Evolutionary conservation across 1,284 basidiomycete species (phyloP).

Genomic region (Microstroma glucosiphilum): DNA sequence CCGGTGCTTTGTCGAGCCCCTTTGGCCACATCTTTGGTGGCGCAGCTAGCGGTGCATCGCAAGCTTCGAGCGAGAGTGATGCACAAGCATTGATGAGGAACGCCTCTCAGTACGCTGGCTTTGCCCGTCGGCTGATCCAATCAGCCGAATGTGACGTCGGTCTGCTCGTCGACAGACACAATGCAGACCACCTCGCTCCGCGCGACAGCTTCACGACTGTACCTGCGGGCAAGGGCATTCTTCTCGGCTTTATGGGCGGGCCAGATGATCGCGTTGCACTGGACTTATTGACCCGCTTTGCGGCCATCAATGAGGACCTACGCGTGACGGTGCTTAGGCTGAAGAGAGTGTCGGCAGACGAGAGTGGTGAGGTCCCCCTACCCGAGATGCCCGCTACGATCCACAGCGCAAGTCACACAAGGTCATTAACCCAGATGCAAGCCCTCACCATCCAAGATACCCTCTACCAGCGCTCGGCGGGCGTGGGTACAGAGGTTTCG

Average conservation of each 20-base stretch:
- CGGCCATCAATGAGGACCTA: slow-evolving; percentile 27
- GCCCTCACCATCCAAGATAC: slow-evolving; percentile 29
- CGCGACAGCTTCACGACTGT: background rate
- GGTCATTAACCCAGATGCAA: background rate
- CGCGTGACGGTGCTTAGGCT: slow-evolving; percentile 29
- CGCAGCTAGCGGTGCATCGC: slow-evolving; percentile 18
- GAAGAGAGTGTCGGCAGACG: slow-evolving; percentile 23
- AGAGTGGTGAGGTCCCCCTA: slow-evolving; percentile 21
- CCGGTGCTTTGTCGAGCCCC: slow-evolving; percentile 26
- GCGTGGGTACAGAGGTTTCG: slow-evolving; percentile 14
- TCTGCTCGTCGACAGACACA: slow-evolving; percentile 69
- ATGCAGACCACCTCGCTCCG: slow-evolving; percentile 49
- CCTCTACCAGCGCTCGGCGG: slow-evolving; percentile 24
- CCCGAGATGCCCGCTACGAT: slow-evolving; percentile 33
- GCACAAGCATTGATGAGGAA: slow-evolving; percentile 33
- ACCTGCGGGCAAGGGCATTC: slow-evolving; percentile 58
- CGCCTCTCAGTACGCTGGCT: slow-evolving; percentile 55
- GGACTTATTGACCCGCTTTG: slow-evolving; percentile 23
- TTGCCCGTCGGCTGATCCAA: slow-evolving; percentile 72
- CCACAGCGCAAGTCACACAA: slow-evolving; percentile 22
- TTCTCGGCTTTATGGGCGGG: slow-evolving; percentile 85
- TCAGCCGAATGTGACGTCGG: slow-evolving; percentile 59
- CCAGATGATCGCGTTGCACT: slow-evolving; percentile 82
- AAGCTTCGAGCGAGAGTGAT: background rate
- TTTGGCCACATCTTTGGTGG: slow-evolving; percentile 31